Percentiles rank a stretch among this genome's conserved stretches.
Evolutionary conservation across 495 filamentous ascomycete species (phyloP).

Genomic region (Cetradonia linearis): DNA sequence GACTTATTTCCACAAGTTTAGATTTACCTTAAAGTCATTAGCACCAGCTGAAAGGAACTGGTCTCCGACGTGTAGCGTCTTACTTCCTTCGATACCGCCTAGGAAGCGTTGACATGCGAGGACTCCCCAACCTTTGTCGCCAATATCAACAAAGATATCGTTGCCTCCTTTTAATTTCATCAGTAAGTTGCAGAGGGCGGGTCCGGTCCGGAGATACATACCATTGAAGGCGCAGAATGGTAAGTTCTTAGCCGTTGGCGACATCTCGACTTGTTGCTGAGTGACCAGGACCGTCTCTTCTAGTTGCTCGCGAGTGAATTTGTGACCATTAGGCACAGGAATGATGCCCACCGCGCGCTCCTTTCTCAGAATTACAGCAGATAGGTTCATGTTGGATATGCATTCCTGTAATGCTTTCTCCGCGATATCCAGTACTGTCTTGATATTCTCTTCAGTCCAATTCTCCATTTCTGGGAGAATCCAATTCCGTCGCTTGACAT

Average conservation of each 20-base stretch:
- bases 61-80: slow-evolving; percentile 80
- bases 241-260: slow-evolving; percentile 53
- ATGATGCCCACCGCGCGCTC: slow-evolving; percentile 90
- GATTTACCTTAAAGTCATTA: slow-evolving; percentile 81
- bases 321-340: slow-evolving; percentile 43
- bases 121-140: slow-evolving; percentile 94
- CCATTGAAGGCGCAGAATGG: slow-evolving; percentile 99
- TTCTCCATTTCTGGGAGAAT: slow-evolving; percentile 72
- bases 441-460: slow-evolving; percentile 76
- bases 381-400: slow-evolving; percentile 61
- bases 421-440: slow-evolving; percentile 70
- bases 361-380: slow-evolving; percentile 73
- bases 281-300: slow-evolving; percentile 94
- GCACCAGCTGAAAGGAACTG: slow-evolving; percentile 93
- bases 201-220: slow-evolving; percentile 15
- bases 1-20: neutral
- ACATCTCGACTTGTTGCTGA: slow-evolving; percentile 83
- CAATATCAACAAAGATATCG: slow-evolving; percentile 97
- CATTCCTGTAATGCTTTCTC: slow-evolving; percentile 74
- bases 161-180: slow-evolving; percentile 50
- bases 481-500: slow-evolving; percentile 65
- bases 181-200: neutral
- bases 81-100: slow-evolving; percentile 52
- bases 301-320: slow-evolving; percentile 75
- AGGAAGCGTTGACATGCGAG: slow-evolving; percentile 88